These are phyloP conservation scores for Gillenia trifoliata DNA, from an alignment of 306 rosid genomes.

Conservation along the genomic window DNA sequence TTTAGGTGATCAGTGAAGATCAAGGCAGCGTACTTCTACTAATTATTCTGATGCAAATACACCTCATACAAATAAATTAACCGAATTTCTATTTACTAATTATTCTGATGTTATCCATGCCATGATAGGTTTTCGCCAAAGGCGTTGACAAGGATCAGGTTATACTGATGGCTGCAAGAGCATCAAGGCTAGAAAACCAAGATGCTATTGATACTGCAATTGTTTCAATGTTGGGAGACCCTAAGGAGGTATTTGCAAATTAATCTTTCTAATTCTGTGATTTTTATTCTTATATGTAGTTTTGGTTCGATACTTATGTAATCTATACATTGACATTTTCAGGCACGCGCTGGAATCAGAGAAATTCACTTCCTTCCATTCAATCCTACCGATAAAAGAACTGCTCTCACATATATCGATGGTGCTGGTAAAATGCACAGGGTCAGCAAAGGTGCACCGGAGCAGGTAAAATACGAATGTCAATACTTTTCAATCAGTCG, in stretches of 20 bases:
- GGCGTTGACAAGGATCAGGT: slow-evolving; percentile 58
- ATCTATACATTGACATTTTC: slow-evolving; percentile 9
- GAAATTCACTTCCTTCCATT: slow-evolving; percentile 85
- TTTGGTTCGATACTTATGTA: neutral
- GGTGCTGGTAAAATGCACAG: slow-evolving; percentile 56
- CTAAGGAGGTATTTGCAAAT: slow-evolving; percentile 46
- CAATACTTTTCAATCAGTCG: neutral
- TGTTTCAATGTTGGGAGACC: slow-evolving; percentile 69
- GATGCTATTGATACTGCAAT: slow-evolving; percentile 75
- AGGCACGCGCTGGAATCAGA: slow-evolving; percentile 60
- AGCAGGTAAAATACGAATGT: slow-evolving; percentile 42
- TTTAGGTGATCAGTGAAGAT: neutral
- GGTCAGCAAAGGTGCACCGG: slow-evolving; percentile 83
- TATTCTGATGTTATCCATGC: neutral
- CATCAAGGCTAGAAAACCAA: slow-evolving; percentile 70
- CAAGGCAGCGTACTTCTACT: neutral
- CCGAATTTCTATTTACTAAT: neutral
- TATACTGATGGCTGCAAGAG: slow-evolving; percentile 79
- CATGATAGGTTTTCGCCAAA: slow-evolving; percentile 47
- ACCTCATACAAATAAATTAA: no score
- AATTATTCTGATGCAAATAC: neutral
- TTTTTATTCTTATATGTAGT: neutral
- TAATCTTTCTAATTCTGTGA: neutral
- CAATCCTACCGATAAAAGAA: slow-evolving; percentile 71
- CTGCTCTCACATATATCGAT: slow-evolving; percentile 66